These are phyloP conservation scores for Suillus subluteus DNA, from an alignment of 768 basidiomycete species.

Conservation along the genomic window DNA sequence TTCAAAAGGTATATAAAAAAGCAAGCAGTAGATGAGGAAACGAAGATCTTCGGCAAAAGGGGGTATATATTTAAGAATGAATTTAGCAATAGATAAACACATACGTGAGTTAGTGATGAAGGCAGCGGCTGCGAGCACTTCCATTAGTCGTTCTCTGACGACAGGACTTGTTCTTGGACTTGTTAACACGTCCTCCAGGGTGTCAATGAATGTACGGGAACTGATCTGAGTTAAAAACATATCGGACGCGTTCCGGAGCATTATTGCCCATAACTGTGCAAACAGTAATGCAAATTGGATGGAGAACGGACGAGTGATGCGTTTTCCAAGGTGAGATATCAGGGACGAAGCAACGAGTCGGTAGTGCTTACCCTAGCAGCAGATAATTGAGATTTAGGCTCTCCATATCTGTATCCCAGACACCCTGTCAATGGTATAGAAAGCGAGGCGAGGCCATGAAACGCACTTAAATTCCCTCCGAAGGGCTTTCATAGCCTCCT, in stretches of 20 bases:
- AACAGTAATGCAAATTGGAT: constrained; percentile 1
- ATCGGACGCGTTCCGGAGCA: constrained; percentile 80
- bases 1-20: no score
- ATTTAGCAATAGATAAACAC: neutral
- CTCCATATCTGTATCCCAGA: constrained; percentile 56
- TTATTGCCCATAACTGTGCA: constrained; percentile 81
- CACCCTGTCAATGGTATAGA: neutral
- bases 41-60: no score
- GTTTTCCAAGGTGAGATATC: neutral
- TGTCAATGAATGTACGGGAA: constrained; percentile 77
- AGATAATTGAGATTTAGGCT: constrained; percentile 72
- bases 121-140: constrained; percentile 84
- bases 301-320: neutral
- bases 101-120: constrained; percentile 42
- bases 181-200: constrained; percentile 72
- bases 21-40: neutral
- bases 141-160: constrained; percentile 76
- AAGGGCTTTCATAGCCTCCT: constrained; percentile 82
- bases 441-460: no score
- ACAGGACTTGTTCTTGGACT: constrained; percentile 72
- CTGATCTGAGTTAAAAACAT: constrained; percentile 71
- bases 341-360: neutral
- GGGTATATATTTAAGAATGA: neutral
- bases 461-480: constrained; percentile 80
- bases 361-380: constrained; percentile 62